These are phyloP conservation scores for Agapanthus africanus DNA, from an alignment of 106 monocot species.

Conservation along the genomic window DNA sequence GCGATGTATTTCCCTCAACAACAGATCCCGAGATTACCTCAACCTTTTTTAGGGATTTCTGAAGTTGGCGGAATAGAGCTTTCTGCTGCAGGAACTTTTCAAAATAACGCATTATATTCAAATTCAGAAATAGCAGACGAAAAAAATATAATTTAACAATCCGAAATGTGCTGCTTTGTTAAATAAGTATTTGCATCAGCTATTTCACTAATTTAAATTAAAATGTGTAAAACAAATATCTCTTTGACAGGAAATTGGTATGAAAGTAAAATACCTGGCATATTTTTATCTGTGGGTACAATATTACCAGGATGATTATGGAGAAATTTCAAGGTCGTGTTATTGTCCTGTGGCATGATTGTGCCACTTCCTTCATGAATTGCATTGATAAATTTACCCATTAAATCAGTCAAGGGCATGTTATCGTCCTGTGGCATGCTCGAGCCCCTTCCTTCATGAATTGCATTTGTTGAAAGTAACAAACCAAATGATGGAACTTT, in stretches of 20 bases:
- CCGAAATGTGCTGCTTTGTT: constrained; percentile 2
- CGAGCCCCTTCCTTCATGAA: too few relatives aligned
- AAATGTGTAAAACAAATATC: neutral
- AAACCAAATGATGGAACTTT: too few relatives aligned
- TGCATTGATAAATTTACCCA: constrained; percentile 13
- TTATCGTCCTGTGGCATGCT: too few relatives aligned
- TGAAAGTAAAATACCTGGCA: constrained; percentile 2
- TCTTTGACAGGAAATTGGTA: neutral
- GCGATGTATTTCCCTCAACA: neutral
- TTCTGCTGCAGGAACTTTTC: constrained; percentile 4
- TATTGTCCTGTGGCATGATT: neutral
- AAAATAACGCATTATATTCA: constrained; percentile 4
- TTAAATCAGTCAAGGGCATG: too few relatives aligned
- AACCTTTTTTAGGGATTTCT: neutral
- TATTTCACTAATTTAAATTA: constrained; percentile 12
- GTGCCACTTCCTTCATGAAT: too few relatives aligned
- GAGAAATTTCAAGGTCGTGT: neutral
- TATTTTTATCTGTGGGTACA: neutral
- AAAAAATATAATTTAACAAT: constrained; percentile 4
- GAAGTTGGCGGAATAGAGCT: neutral
- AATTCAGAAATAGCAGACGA: constrained; percentile 4
- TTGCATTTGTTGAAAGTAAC: too few relatives aligned
- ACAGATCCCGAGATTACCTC: neutral
- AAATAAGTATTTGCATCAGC: constrained; percentile 4
- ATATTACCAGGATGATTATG: neutral